Evolutionary conservation across 2,329 filamentous ascomycete genomes (phyloP).

Genomic region (Clarireedia monteithiana): DNA sequence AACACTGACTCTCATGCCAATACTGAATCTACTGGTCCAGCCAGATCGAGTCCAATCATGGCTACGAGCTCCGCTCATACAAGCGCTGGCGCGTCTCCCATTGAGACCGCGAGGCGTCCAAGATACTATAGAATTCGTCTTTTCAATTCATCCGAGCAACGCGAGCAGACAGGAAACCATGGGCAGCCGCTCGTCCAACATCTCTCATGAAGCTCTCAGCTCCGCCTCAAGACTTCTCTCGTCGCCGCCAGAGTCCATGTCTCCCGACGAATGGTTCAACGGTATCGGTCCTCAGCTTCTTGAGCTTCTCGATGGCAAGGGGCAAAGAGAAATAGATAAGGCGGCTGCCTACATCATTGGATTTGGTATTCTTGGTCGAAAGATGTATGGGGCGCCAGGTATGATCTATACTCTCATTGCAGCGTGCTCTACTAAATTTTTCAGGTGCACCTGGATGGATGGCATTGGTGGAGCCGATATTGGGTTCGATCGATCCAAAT

Average conservation of each 20-base stretch:
- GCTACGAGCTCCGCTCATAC: conserved; percentile 50
- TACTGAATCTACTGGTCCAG: conserved; percentile 56
- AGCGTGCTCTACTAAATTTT: conserved; percentile 8
- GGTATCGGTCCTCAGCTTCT: conserved; percentile 55
- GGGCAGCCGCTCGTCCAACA: conserved; percentile 46
- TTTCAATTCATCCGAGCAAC: conserved; percentile 52
- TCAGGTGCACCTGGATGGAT: conserved; percentile 53
- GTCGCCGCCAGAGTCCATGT: conserved; percentile 46
- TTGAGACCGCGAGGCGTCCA: conserved; percentile 56
- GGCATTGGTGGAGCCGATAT: conserved; percentile 50
- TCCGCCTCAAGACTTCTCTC: conserved; percentile 56
- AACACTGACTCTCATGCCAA: conserved; percentile 49
- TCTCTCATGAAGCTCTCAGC: conserved; percentile 60
- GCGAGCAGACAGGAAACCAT: conserved; percentile 16
- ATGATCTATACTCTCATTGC: conserved; percentile 18
- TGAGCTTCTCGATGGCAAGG: conserved; percentile 51
- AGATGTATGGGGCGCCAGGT: conserved; percentile 55
- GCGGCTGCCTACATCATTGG: conserved; percentile 56
- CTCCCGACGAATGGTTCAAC: conserved; percentile 50
- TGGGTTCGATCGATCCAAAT: conserved; percentile 42
- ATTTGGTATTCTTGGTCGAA: conserved; percentile 59
- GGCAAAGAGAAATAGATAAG: conserved; percentile 49
- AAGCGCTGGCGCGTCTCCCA: conserved; percentile 51
- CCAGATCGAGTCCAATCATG: conserved; percentile 50
- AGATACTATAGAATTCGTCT: conserved; percentile 62